Evolutionary conservation across 352 stramenopile species (phyloP), one percentile per base, ranked within the genome.

Genomic region (Globisporangium barbulae): DNA sequence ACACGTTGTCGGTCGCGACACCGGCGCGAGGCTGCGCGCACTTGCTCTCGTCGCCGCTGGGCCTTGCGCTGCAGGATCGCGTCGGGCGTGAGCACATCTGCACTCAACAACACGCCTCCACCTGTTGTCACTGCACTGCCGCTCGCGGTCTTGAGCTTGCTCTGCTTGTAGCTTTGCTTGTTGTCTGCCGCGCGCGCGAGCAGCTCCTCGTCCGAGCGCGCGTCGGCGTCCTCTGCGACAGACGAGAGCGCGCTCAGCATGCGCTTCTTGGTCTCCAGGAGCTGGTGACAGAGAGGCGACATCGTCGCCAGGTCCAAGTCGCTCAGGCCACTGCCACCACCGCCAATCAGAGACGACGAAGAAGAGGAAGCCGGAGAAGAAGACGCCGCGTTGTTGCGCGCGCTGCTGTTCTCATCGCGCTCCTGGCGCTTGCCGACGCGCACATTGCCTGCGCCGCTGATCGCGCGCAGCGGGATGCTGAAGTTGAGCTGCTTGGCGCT

Each of bases 41-140:
- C 80, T 67, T 89, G 80, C 53, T 89, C 80, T 12, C 80, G 70
- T 30, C 80, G 74, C 8, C 80, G 76, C 59, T 86, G 80, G 3
- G 80, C 80, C 54, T 89, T 89, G 65, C 78, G 78, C 64, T 80
- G 72, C 59, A 74, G 76, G 56, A 85, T 74, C 47, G 79, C 75
- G 31, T 89, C 80, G 15, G 79, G 59, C 30, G 59, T 83, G 52
- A 88, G 64, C 50, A 57, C 30, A 9, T 57, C 50, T 3, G 17
- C 22, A 19, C 30, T 25, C 8, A 57, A 19, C 30, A 57, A 30
- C 50, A 44, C 3, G 71, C 65, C 15, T 78, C 69, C 30, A 53
- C 41, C 41, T 47, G 41, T 21, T 5, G 41, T 21, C 41, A 47
- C 41, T 12, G 21, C 30, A 22, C 30, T 55, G 30, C 62, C 50